Evolutionary conservation across 495 filamentous ascomycete genomes (phyloP), one percentile per base, ranked within the genome.

Genomic region (Trypethelium eluteriae): DNA sequence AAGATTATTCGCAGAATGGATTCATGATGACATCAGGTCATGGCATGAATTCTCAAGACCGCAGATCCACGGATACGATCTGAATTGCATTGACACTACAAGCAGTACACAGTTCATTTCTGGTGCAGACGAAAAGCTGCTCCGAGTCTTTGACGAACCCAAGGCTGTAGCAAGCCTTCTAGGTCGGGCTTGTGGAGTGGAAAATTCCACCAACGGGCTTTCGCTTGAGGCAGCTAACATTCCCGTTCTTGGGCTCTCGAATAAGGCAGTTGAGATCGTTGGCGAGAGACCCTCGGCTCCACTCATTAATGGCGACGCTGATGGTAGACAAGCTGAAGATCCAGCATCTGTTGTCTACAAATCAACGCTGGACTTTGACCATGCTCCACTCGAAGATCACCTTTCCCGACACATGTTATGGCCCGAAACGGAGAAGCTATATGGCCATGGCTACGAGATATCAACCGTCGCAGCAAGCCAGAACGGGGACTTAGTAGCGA

Each of bases 391-490:
- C 18, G 94, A 99, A 74, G 93, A 98, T 70, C 86, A 89, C 65
- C 84, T 99, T 14, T 86, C 90, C 39, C 86, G 94, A 7, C 88
- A 96, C 72, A 96, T 93, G 2, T 83, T 99, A 36, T 99, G 92
- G 92, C 94, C 94, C 0, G 94, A 99, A 70, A 85, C 84, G 49
- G 94, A 98, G 74, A 99, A 99, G 76, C 84, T 99, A 4, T 99
- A 99, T 75, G 94, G 94, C 5, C 94, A 99, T 77, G 94, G 94
- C n/a, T 96, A 96, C 79, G 94, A 99, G 76, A 94, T 99, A 49
- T 95, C 92, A 32, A 87, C 90, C 10, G 85, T 96, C 34, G 89
- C 93, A n/a, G 83, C 86, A 7, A 91, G 85, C 70, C 84, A 89
- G 67, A 87, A 89, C 70, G 87, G 88, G 16, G 79, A 72, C 2